Conservation (phyloP, 306 rosid genomes). For the Pterocarpus santalinus region DNA sequence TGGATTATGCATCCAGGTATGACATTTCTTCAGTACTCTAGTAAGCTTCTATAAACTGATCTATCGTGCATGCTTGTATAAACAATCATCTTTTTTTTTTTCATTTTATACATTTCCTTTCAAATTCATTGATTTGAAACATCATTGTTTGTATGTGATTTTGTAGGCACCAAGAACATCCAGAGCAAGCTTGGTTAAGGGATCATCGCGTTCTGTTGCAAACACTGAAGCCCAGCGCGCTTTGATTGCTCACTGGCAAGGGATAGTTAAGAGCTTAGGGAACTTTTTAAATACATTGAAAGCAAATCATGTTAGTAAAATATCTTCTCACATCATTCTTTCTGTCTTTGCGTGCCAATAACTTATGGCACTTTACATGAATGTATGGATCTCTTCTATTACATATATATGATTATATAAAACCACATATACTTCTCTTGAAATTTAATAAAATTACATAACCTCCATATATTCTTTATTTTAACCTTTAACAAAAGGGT, state of each 20-base stretch:
- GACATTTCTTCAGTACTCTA: slow-evolving; percentile 39
- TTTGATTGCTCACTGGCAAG: slow-evolving; percentile 97
- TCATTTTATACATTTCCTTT: slow-evolving; percentile 30
- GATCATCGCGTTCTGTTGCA: slow-evolving; percentile 78
- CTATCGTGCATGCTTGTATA: slow-evolving; percentile 26
- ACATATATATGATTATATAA: slow-evolving; percentile 30
- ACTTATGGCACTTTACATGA: slow-evolving; percentile 16
- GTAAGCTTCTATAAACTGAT: slow-evolving; percentile 34
- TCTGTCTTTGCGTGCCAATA: slow-evolving; percentile 29
- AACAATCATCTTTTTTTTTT: slow-evolving; percentile 12
- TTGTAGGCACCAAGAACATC: slow-evolving; percentile 93
- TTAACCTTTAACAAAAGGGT: neutral
- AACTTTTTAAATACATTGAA: slow-evolving; percentile 81
- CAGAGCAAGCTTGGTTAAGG: slow-evolving; percentile 91
- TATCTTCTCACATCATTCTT: slow-evolving; percentile 33
- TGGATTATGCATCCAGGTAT: slow-evolving; percentile 93
- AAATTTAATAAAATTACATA: slow-evolving; percentile 18
- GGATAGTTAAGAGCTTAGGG: slow-evolving; percentile 87
- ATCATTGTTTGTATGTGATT: slow-evolving; percentile 48
- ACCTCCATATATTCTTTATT: slow-evolving; percentile 30
- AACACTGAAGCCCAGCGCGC: slow-evolving; percentile 84
- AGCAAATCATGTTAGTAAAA: slow-evolving; percentile 78
- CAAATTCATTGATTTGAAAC: slow-evolving; percentile 35
- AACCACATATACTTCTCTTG: slow-evolving; percentile 28
- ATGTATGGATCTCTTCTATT: slow-evolving; percentile 33